Conservation (phyloP, 1,139 yeast species). For the Taiozyma onychis region DNA sequence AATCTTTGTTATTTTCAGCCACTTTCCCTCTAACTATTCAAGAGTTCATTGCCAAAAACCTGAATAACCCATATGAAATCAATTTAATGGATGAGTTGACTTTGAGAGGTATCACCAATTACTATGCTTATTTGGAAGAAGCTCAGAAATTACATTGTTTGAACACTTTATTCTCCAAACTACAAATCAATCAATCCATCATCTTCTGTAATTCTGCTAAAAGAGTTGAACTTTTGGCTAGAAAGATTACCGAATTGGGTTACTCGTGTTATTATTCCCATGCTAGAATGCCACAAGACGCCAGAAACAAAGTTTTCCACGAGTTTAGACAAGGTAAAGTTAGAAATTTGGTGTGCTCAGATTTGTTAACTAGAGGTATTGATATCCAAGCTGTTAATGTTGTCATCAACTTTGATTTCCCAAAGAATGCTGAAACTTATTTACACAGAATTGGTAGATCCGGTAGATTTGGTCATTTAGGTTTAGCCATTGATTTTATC, state of each 20-base stretch:
- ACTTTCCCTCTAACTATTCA: slow-evolving; percentile 95
- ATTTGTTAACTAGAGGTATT: slow-evolving; percentile 95
- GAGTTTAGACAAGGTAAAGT: slow-evolving; percentile 98
- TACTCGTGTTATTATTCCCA: slow-evolving; percentile 96
- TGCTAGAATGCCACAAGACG: slow-evolving; percentile 96
- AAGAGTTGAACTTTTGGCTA: slow-evolving; percentile 92
- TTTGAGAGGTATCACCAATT: slow-evolving; percentile 92
- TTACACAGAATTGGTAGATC: slow-evolving; percentile 99
- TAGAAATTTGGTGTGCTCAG: slow-evolving; percentile 95
- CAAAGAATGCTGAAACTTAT: slow-evolving; percentile 96
- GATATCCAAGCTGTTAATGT: slow-evolving; percentile 99
- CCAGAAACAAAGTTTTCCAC: slow-evolving; percentile 96
- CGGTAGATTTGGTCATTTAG: slow-evolving; percentile 97
- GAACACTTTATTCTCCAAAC: slow-evolving; percentile 88
- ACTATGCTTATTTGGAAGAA: slow-evolving; percentile 96
- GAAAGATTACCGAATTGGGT: slow-evolving; percentile 93
- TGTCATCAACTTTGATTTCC: slow-evolving; percentile 96
- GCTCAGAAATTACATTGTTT: slow-evolving; percentile 92
- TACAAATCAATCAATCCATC: slow-evolving; percentile 93
- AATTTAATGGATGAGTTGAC: slow-evolving; percentile 97
- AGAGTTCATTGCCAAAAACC: slow-evolving; percentile 86
- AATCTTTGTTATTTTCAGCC: slow-evolving; percentile 86
- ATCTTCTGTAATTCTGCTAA: slow-evolving; percentile 95
- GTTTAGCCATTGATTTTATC: slow-evolving; percentile 93
- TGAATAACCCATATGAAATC: slow-evolving; percentile 83